Evolutionary conservation across 1,284 basidiomycete genomes (phyloP), one percentile per base, ranked within the genome.

Genomic region (Irpex lacteus): DNA sequence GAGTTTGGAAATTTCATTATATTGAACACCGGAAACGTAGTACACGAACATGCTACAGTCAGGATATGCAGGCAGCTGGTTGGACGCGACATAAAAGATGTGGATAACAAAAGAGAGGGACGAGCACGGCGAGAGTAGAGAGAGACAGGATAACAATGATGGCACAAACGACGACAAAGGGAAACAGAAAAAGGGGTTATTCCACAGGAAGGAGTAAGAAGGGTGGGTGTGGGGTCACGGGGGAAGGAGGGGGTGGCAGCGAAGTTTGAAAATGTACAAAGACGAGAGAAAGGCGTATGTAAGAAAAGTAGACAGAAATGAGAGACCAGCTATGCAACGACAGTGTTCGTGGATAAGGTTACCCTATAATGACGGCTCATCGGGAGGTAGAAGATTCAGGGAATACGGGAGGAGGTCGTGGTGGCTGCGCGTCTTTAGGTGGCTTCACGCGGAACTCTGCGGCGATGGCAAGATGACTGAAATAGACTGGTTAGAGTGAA

Each of bases 361-460:
- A 68, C 69, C 66, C 70, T 70, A 73, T 69, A 72, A 69, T 71
- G 72, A 36, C 34, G 18, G 1, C 19, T 63, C 69, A 72, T 38
- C 74, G 68, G 37, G 74, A 72, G 47, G 75, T 13, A 15, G 40
- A 47, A 47, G 40, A 72, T 62, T 74, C 75, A 32, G 76, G 75
- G 70, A 78, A 78, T 9, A 76, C 73, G 32, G 77, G 75, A 19
- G 77, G 72, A 21, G 79, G 76, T 37, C 78, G 77, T 52, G 75
- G 71, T 32, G 73, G 72, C 52, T 68, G 72, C 7, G 73, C 69
- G 18, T 85, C 83, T 69, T 82, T 78, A 21, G 85, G 88, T 11
- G 88, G 88, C 70, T 90, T 92, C 64, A 93, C 82, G 64, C 90
- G 86, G 80, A 94, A 92, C 73, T 90, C 86, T 69, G 83, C 79